These are phyloP conservation scores for Phyllosticta citribraziliensis DNA, from an alignment of 2,329 filamentous ascomycete genomes.

Conservation along the genomic window DNA sequence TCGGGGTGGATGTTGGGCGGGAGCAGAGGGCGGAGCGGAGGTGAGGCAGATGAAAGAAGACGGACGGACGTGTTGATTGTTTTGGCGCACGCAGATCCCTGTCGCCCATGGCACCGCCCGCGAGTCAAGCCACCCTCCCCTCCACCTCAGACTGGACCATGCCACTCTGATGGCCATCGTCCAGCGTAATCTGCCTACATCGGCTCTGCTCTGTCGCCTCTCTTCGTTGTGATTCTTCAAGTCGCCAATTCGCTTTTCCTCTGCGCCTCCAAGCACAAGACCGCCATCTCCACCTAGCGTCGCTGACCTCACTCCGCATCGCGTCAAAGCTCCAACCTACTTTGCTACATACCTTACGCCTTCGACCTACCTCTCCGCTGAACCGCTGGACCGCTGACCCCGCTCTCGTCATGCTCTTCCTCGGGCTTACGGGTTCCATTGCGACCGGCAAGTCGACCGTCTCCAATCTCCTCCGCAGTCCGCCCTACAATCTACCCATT, in stretches of 20 bases:
- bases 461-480: conserved; percentile 65
- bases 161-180: not conserved
- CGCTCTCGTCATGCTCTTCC: conserved; percentile 62
- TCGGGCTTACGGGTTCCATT: conserved; percentile 93
- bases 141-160: not conserved
- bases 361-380: not conserved
- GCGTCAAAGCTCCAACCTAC: conserved; percentile 8
- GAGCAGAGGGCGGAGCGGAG: not conserved
- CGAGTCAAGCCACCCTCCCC: not conserved
- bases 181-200: not conserved
- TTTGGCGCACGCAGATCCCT: conserved; percentile 9
- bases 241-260: not conserved
- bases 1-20: not conserved
- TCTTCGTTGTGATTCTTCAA: not conserved
- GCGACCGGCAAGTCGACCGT: conserved; percentile 98
- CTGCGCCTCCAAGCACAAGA: not conserved
- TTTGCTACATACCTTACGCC: not conserved
- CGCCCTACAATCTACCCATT: conserved; percentile 79
- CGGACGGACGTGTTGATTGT: conserved; percentile 7
- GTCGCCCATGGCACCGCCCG: not conserved
- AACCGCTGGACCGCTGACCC: too few relatives aligned
- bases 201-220: not conserved
- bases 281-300: not conserved
- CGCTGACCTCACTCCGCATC: conserved; percentile 5
- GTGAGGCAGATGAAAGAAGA: not conserved